Percentiles rank a stretch among this genome's conserved stretches.
Evolutionary conservation across 768 basidiomycete genomes (phyloP).

Genomic region (Mycena olivaceomarginata): DNA sequence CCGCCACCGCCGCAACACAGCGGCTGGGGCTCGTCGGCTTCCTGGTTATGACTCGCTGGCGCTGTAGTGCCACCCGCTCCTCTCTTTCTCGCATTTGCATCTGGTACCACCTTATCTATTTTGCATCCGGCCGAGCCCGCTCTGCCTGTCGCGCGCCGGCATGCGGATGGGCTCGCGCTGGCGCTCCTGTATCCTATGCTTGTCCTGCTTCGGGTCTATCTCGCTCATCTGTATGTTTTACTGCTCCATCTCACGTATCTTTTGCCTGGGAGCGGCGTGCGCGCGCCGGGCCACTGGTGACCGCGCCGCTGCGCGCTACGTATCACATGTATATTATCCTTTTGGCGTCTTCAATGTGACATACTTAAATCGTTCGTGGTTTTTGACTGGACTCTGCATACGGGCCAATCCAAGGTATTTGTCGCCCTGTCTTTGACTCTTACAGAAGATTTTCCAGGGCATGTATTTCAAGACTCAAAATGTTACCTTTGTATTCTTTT

Average conservation of each 20-base stretch:
- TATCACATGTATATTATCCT: slow-evolving; percentile 23
- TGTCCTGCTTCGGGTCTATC: slow-evolving; percentile 62
- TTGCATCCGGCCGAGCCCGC: slow-evolving; percentile 9
- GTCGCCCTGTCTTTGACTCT: too few relatives aligned
- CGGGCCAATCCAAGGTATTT: too few relatives aligned
- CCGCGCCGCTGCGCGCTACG: slow-evolving; percentile 5
- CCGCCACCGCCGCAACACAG: slow-evolving; percentile 6
- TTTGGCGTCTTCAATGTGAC: slow-evolving; percentile 32
- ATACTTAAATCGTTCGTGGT: not conserved
- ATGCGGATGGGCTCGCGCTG: slow-evolving; percentile 57
- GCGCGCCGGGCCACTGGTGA: slow-evolving; percentile 26
- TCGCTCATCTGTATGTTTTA: slow-evolving; percentile 65
- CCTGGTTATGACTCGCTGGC: slow-evolving; percentile 38
- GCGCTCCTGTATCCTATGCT: slow-evolving; percentile 53
- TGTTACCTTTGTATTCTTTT: too few relatives aligned
- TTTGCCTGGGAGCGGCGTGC: slow-evolving; percentile 27
- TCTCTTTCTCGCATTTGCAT: not conserved
- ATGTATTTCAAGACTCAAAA: too few relatives aligned
- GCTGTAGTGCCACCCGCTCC: not conserved
- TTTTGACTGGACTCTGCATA: too few relatives aligned
- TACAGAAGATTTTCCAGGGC: too few relatives aligned
- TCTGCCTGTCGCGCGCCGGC: slow-evolving; percentile 49
- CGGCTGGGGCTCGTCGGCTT: slow-evolving; percentile 27
- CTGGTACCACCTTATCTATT: slow-evolving; percentile 13
- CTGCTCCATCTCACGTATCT: slow-evolving; percentile 57